Conservation (phyloP, 176 grass and related monocot genomes). For the Leersia perrieri region DNA sequence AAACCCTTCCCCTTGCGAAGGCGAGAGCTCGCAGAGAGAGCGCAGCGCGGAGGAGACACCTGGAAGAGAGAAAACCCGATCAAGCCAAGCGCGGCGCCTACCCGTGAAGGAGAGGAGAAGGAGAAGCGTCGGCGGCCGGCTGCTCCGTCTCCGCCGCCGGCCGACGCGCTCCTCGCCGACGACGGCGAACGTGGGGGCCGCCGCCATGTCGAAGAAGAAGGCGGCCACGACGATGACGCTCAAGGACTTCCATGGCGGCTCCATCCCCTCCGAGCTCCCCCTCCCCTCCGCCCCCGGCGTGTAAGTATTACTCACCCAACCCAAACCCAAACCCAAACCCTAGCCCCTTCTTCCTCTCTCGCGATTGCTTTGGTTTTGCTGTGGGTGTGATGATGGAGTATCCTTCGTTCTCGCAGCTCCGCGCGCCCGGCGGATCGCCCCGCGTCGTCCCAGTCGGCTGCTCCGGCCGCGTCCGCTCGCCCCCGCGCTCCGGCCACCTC, state of each 20-base stretch:
- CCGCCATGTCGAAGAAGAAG: constrained; percentile 97
- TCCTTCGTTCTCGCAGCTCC: constrained; percentile 47
- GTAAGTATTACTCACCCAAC: too few species aligned
- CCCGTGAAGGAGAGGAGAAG: background rate
- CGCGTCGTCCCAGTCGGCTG: constrained; percentile 17
- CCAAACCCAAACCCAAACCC: constrained; percentile 47
- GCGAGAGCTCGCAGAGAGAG: background rate
- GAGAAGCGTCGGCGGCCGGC: background rate
- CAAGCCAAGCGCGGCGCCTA: constrained; percentile 16
- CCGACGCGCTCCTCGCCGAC: constrained; percentile 6
- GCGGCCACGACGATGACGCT: constrained; percentile 82
- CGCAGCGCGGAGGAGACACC: background rate
- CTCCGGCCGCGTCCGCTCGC: constrained; percentile 39
- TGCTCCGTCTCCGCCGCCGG: constrained; percentile 14
- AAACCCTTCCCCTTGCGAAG: constrained; percentile 2
- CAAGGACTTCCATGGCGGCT: constrained; percentile 97
- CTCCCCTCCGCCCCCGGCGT: constrained; percentile 87
- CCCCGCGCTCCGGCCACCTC: constrained; percentile 33
- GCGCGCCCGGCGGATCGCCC: constrained; percentile 54
- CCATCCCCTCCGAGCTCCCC: constrained; percentile 90
- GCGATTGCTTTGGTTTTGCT: background rate
- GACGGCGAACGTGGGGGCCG: constrained; percentile 7
- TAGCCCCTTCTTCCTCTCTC: background rate
- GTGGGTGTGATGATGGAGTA: background rate
- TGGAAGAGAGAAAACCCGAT: constrained; percentile 32